Base-by-base conservation (phyloP, 2,329 filamentous ascomycete genomes). In the Monilinia laxa region DNA sequence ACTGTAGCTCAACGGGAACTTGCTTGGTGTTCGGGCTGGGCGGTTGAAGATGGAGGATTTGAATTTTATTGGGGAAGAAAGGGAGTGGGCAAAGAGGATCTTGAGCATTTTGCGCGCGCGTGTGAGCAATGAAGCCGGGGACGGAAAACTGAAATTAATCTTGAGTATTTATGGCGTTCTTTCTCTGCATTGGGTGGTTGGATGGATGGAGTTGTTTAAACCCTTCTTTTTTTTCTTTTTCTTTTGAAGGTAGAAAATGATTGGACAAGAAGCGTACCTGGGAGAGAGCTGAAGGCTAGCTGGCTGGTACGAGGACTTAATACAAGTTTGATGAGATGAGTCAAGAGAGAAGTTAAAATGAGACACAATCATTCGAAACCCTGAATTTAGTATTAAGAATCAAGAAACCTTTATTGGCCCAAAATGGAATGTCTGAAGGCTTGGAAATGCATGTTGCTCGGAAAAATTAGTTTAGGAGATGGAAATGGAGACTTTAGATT, bases 321-420 rank as follows among this genome's bases (percentile, higher is more conserved):
- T 60, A 60, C 49, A 28, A 51, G 45, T 60, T 42, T 60, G 45
- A 60, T 60, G 45, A 60, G 57, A 60, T 35, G 28, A 60, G 57
- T 60, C 16, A 38, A 60, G 28, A 60, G 25, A 60, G 20, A 60
- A 60, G 2, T 38, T 38, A 38, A 60, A 51, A 60, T 38, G 42
- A 51, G 42, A 51, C 35, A 16, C 12, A 60, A 38, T 23, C 28
- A 23, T 49, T 35, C 11, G 12, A 49, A 51, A 60, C 31, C 49
- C 16, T 38, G 7, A 35, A 51, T 20, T 49, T 20, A 35, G 20
- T 49, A 49, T 25, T 25, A 28, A 23, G 45, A 38, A 51, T 5
- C 1, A 23, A 60, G 7, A 12, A 12, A 23, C 28, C 9, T 18
- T 51, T 10, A 18, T n/a, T 38, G 20, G 14, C n/a, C 42, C 7